Percentiles rank a stretch among this genome's conserved stretches.
These are phyloP conservation scores for Russula earlei DNA, from an alignment of 768 basidiomycete genomes.

Conservation along the genomic window DNA sequence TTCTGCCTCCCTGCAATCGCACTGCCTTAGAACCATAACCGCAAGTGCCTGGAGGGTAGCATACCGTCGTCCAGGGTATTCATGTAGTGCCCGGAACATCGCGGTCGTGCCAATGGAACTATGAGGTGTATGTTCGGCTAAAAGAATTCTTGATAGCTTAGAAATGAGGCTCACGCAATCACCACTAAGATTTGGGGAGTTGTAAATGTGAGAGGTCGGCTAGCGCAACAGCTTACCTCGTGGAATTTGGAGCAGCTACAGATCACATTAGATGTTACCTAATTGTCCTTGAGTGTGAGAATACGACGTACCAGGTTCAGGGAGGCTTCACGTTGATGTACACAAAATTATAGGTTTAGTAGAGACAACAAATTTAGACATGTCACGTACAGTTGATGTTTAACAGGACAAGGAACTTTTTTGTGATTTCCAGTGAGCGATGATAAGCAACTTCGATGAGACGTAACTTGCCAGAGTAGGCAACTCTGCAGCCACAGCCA, in stretches of 20 bases:
- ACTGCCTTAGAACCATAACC: neutral
- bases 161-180: constrained; percentile 5
- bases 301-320: neutral
- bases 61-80: neutral
- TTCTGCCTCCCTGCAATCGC: neutral
- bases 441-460: too few relatives aligned
- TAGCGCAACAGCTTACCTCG: neutral
- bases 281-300: neutral
- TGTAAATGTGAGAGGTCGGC: neutral
- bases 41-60: neutral
- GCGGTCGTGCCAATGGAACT: neutral
- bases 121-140: neutral
- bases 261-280: neutral
- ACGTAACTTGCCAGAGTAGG: neutral
- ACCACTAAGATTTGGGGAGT: neutral
- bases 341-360: neutral
- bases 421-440: neutral
- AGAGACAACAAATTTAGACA: neutral
- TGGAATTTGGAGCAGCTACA: constrained; percentile 5
- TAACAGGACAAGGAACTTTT: neutral
- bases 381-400: neutral
- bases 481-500: constrained; percentile 7
- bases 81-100: constrained; percentile 1
- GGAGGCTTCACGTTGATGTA: neutral
- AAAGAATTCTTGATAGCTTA: neutral